phyloP scores from a whole-genome alignment of 805 yeast species.

The Yamadazyma olivae region DNA sequence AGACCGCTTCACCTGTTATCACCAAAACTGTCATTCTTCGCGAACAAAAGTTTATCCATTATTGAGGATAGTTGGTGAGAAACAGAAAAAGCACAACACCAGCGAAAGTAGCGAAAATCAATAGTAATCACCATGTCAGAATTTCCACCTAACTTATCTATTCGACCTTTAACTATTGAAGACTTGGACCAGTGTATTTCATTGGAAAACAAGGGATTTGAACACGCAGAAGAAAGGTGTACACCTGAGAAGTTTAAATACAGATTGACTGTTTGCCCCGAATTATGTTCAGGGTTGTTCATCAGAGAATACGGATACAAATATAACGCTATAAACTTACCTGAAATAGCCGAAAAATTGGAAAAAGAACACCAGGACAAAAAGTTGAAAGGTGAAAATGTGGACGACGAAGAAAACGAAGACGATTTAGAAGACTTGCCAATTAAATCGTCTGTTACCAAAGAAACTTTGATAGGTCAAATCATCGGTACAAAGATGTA shows the following conservation, averaged over 20 bases:
- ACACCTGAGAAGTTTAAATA: conserved; percentile 59
- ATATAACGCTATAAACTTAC: conserved; percentile 41
- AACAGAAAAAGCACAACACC: too few species aligned
- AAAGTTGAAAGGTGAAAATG: conserved; percentile 13
- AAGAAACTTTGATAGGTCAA: conserved; percentile 75
- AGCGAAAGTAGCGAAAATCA: too few species aligned
- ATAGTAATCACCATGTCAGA: conserved; percentile 41
- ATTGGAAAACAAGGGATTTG: conserved; percentile 70
- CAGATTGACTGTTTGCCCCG: conserved; percentile 82
- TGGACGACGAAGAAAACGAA: conserved; percentile 15
- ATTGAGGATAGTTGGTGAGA: too few species aligned
- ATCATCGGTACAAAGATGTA: conserved; percentile 72
- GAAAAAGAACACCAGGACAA: conserved; percentile 22
- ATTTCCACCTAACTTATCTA: conserved; percentile 45
- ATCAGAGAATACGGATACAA: conserved; percentile 59
- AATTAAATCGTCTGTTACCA: conserved; percentile 45
- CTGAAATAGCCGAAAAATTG: conserved; percentile 35
- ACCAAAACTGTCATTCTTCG: too few species aligned
- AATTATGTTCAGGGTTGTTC: conserved; percentile 84
- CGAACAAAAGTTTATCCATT: too few species aligned
- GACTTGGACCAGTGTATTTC: conserved; percentile 62
- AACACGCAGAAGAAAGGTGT: conserved; percentile 61
- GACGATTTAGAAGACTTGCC: conserved; percentile 42
- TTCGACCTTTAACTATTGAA: conserved; percentile 75
- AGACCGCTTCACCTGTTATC: too few species aligned